These are phyloP conservation scores for Mycosphaerella sp. DNA, from an alignment of 2,329 filamentous ascomycete genomes.

Conservation along the genomic window DNA sequence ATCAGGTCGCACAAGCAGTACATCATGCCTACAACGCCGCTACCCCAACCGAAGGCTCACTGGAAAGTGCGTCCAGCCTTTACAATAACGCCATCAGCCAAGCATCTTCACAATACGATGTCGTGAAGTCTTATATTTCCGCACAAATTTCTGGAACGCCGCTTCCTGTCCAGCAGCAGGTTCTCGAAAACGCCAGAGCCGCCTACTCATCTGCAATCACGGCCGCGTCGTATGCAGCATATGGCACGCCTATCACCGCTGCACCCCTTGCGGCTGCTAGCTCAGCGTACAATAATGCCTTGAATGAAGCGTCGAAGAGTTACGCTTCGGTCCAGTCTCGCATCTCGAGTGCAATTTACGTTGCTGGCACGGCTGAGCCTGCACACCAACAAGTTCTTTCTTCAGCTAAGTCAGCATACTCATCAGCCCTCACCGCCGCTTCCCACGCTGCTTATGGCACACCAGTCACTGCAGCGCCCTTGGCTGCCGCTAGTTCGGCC, in stretches of 20 bases:
- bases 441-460: slow-evolving; percentile 55
- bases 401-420: slow-evolving; percentile 63
- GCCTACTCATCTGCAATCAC: slow-evolving; percentile 63
- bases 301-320: slow-evolving; percentile 60
- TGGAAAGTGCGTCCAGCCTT: slow-evolving; percentile 48
- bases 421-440: slow-evolving; percentile 57
- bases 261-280: slow-evolving; percentile 55
- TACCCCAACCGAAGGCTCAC: slow-evolving; percentile 42
- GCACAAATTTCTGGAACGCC: slow-evolving; percentile 62
- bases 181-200: slow-evolving; percentile 61
- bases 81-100: slow-evolving; percentile 61
- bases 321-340: slow-evolving; percentile 62
- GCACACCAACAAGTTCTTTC: slow-evolving; percentile 63
- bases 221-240: slow-evolving; percentile 54
- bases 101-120: slow-evolving; percentile 62
- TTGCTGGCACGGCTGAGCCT: slow-evolving; percentile 63
- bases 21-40: slow-evolving; percentile 48
- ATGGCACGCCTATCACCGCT: slow-evolving; percentile 62
- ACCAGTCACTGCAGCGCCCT: slow-evolving; percentile 62
- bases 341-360: slow-evolving; percentile 60
- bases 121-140: slow-evolving; percentile 62
- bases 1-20: too few relatives aligned
- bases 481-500: slow-evolving; percentile 50
- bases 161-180: slow-evolving; percentile 62
- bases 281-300: slow-evolving; percentile 57